These are phyloP conservation scores for Agrocybe pediades DNA, from an alignment of 768 basidiomycete species.

Conservation along the genomic window DNA sequence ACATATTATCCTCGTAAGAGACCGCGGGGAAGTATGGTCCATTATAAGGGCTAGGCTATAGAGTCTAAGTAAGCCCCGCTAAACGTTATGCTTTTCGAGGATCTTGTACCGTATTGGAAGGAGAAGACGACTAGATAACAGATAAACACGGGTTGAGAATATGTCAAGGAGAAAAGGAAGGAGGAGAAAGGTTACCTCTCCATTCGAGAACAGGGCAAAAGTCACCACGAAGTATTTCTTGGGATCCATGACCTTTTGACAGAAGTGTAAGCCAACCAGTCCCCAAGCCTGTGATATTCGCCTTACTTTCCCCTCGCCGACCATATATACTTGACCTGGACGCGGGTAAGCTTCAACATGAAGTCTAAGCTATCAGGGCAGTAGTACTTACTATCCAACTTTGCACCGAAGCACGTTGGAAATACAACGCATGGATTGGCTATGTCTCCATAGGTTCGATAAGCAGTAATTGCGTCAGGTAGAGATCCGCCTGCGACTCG, in stretches of 20 bases:
- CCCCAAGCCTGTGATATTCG: background rate
- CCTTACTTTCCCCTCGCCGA: constrained; percentile 51
- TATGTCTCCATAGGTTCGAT: constrained; percentile 53
- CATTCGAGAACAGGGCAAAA: constrained; percentile 58
- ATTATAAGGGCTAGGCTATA: constrained; percentile 56
- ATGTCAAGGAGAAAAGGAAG: background rate
- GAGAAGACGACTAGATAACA: constrained; percentile 52
- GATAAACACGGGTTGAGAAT: constrained; percentile 2
- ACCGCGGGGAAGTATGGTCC: constrained; percentile 60
- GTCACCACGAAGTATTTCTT: constrained; percentile 55
- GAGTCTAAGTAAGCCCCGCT: background rate
- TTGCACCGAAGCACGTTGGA: constrained; percentile 57
- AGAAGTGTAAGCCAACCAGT: background rate
- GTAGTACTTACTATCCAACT: constrained; percentile 45
- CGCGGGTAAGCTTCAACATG: constrained; percentile 8
- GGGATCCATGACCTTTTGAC: constrained; percentile 47
- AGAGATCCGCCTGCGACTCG: constrained; percentile 51
- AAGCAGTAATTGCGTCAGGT: constrained; percentile 60
- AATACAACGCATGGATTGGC: constrained; percentile 58
- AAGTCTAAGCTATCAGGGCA: background rate
- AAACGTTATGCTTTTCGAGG: background rate
- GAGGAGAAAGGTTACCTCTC: constrained; percentile 42
- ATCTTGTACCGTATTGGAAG: constrained; percentile 54
- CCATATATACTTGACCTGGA: constrained; percentile 46
- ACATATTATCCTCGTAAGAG: constrained; percentile 64